phyloP scores from a whole-genome alignment of 306 rosid genomes.

The Cyamopsis tetragonoloba region DNA sequence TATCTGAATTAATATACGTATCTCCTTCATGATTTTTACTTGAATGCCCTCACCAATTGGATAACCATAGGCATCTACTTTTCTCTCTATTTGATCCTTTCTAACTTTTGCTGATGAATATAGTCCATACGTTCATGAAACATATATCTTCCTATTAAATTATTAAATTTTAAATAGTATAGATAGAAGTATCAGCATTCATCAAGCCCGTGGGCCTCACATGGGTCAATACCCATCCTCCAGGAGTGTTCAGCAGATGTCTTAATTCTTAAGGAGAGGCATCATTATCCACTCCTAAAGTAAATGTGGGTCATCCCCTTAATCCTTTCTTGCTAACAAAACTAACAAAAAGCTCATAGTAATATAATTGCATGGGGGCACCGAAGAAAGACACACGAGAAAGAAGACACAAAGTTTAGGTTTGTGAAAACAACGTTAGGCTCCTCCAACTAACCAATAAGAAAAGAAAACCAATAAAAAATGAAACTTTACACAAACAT shows the following conservation, averaged over 20 bases:
- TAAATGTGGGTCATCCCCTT: slow-evolving; percentile 8
- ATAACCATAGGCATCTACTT: slow-evolving; percentile 10
- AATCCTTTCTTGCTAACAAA: background rate
- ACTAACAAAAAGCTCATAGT: slow-evolving; percentile 8
- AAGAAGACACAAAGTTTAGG: slow-evolving; percentile 18
- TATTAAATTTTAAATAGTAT: background rate
- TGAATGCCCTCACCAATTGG: background rate
- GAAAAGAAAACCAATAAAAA: slow-evolving; percentile 16
- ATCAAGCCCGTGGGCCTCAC: background rate
- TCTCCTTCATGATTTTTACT: background rate
- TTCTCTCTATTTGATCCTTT: slow-evolving; percentile 14
- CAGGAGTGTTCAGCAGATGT: background rate
- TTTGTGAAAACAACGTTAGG: slow-evolving; percentile 19
- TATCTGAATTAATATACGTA: background rate
- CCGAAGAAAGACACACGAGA: slow-evolving; percentile 13
- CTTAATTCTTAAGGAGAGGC: slow-evolving; percentile 13
- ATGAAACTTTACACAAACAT: slow-evolving; percentile 16
- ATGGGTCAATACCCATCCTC: background rate
- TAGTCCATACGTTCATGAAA: slow-evolving; percentile 16
- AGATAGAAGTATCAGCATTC: slow-evolving; percentile 7
- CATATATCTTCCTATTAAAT: slow-evolving; percentile 6
- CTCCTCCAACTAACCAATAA: background rate
- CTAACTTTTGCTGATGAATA: slow-evolving; percentile 17
- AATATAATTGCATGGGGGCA: slow-evolving; percentile 15
- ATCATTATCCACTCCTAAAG: slow-evolving; percentile 17